Base-by-base conservation (phyloP, 345 rosid species). In the Dimocarpus longan region DNA sequence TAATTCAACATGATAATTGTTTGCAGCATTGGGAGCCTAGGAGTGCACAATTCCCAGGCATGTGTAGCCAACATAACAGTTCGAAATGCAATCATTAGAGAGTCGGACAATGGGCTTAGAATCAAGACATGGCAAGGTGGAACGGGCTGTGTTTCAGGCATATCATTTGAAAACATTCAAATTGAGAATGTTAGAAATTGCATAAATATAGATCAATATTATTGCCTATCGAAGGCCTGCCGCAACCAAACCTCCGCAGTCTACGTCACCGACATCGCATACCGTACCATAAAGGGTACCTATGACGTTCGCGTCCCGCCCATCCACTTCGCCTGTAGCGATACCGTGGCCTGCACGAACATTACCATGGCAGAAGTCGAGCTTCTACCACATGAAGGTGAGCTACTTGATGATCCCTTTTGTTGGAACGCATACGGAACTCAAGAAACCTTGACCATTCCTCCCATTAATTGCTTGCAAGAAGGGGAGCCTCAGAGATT, bases 51-150 rank as follows among this genome's bases (percentile, higher is more conserved):
- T 82, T 92, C 99, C 3, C 91, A 90, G 82, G 99, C 97, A 6
- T 96, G 99, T 81, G 99, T 96, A 11, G 85, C 96, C 0, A 94
- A 96, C 94, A 89, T 96, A 76, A 89, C 92, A 3, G 98, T 93
- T 1, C 85, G 95, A 10, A 92, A 92, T 62, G 71, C 88, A 0
- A 8, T 76, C 26, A 93, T 96, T 59, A 83, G 89, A 68, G 97
- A 96, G 81, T 96, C 99, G 1, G 99, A 96, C 82, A 94, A 96
- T 22, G 99, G 99, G 0, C 88, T 96, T 0, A 78, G 98, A 67
- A 88, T 96, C 71, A 96, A 96, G 88, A 96, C 99, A 50, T 96
- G 98, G 99, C 99, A 96, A 81, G 99, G 98, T 0, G 99, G 99
- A 1, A 79, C 89, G 0, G 99, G 99, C 10, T 85, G 84, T 0